Evolutionary conservation across 179 eudicot genomes (phyloP), one percentile per base, ranked within the genome.

Genomic region (Silene noctiflora): DNA sequence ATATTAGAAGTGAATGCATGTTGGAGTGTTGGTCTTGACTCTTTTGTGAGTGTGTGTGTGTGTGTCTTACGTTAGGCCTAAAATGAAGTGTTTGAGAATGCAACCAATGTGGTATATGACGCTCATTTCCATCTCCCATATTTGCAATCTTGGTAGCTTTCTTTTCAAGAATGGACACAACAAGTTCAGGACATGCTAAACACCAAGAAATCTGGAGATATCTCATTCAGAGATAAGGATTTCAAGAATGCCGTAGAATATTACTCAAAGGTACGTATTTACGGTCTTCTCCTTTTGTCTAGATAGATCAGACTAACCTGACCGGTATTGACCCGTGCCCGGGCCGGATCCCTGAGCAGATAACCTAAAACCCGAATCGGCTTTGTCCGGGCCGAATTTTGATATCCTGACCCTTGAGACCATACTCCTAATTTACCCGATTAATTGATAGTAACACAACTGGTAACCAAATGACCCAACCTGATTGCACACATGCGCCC

Each of bases 91-190:
- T 66, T 20, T 62, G 33, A 39, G 14, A 21, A 17, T 35, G 56
- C 5, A 4, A 69, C 58, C 19, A 20, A n/a, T 17, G 13, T 67
- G 3, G 5, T 35, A 33, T 67, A 17, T 35, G 71, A 67, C 9
- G 19, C 48, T 46, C 58, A 69, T 20, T 42, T 20, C 16, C 48
- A 12, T 42, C 20, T n/a, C 71, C 5, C 11, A 21, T 21, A 5
- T 44, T 22, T 46, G 2, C 27, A 6, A n/a, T 64, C 13, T 20
- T 29, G 83, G 84, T 75, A 94, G 98, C 91, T 94, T 64, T 94
- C 98, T 17, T 94, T 94, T 84, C 98, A 94, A 92, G 98, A 94
- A 81, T 94, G 98, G 98, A 94, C 98, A 24, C 98, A 94, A 63
- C 98, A 94, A 92, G 98, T 94, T 72, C 98, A 94, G 82, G 98